Base-by-base conservation (phyloP, 2,329 filamentous ascomycete genomes). In the Phialophora tarda region DNA sequence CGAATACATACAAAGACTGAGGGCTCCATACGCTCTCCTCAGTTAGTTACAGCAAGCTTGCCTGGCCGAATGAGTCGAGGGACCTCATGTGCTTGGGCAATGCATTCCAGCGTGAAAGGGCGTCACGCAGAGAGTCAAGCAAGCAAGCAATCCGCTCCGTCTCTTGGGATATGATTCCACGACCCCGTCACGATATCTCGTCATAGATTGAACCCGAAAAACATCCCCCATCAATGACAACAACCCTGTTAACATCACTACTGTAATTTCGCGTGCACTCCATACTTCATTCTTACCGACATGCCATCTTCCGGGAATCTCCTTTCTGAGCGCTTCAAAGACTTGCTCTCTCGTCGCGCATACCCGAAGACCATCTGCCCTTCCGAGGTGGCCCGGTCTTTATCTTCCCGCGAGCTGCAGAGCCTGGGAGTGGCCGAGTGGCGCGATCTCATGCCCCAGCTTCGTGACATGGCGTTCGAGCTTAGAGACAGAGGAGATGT, bases 281-380 rank as follows among this genome's bases (percentile, higher is more conserved):
- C 14, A 44, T n/a, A n/a, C 14, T 3, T 44, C 17, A n/a, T 44
- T n/a, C 14, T 7, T 44, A 44, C 21, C 23, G 24, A 51, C 48
- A 51, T 51, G 48, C 24, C 56, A 1, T 21, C 56, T 28, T 30
- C 56, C 24, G n/a, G 21, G 3, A n/a, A 21, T 44, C 56, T 59
- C 23, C 56, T 59, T 21, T 23, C 34, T 3, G 21, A 44, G 23
- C 32, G 34, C 5, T 21, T 59, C 56, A 12, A 44, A 2, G 4
- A 8, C 12, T 10, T 59, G 26, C 72, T 81, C 23, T 63, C 67
- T 38, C 57, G 71, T 10, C 74, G 80, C 44, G 69, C 73, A 21
- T 76, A 73, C 58, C 83, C 83, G 11, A 84, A 84, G 71, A 85
- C 83, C 0, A 80, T 84, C 67, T 85, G 83, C 70, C 83, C 82